Conservation (phyloP, 2,329 filamentous ascomycete genomes). For the Purpureocillium takamizusanense region DNA sequence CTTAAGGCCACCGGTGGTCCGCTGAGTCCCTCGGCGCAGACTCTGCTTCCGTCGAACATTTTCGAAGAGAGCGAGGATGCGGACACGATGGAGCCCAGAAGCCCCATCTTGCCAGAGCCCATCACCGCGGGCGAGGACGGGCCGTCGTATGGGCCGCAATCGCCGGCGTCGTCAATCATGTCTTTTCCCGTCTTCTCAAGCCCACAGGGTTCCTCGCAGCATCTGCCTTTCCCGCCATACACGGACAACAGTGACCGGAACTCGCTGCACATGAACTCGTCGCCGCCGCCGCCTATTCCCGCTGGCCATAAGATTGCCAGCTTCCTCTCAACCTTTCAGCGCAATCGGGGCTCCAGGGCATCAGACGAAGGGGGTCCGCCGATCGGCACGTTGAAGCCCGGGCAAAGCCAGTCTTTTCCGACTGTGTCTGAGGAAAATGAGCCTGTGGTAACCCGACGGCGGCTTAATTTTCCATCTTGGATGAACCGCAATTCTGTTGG, state of each 20-base stretch:
- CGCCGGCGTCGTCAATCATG: slow-evolving; percentile 49
- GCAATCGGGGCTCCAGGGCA: slow-evolving; percentile 53
- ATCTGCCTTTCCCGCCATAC: slow-evolving; percentile 45
- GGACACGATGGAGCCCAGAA: slow-evolving; percentile 31
- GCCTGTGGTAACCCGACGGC: slow-evolving; percentile 41
- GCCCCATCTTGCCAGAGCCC: slow-evolving; percentile 23
- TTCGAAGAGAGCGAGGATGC: slow-evolving; percentile 55
- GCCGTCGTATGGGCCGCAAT: slow-evolving; percentile 50
- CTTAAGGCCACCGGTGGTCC: slow-evolving; percentile 56
- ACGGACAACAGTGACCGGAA: slow-evolving; percentile 35
- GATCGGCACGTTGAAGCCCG: slow-evolving; percentile 59
- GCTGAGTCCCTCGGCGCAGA: slow-evolving; percentile 68
- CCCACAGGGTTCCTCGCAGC: slow-evolving; percentile 50
- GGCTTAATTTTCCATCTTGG: slow-evolving; percentile 51
- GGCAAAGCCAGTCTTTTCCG: slow-evolving; percentile 73
- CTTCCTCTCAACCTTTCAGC: slow-evolving; percentile 52
- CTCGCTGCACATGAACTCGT: slow-evolving; percentile 28
- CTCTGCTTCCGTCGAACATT: slow-evolving; percentile 61
- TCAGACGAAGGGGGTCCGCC: slow-evolving; percentile 42
- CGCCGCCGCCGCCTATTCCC: slow-evolving; percentile 25
- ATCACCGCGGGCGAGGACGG: slow-evolving; percentile 26
- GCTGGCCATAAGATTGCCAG: slow-evolving; percentile 31
- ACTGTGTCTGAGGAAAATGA: slow-evolving; percentile 49
- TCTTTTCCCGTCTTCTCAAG: slow-evolving; percentile 52
- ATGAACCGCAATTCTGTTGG: slow-evolving; percentile 45